phyloP scores from a whole-genome alignment of 257 asterid genomes.

The Schizonepeta tenuifolia region DNA sequence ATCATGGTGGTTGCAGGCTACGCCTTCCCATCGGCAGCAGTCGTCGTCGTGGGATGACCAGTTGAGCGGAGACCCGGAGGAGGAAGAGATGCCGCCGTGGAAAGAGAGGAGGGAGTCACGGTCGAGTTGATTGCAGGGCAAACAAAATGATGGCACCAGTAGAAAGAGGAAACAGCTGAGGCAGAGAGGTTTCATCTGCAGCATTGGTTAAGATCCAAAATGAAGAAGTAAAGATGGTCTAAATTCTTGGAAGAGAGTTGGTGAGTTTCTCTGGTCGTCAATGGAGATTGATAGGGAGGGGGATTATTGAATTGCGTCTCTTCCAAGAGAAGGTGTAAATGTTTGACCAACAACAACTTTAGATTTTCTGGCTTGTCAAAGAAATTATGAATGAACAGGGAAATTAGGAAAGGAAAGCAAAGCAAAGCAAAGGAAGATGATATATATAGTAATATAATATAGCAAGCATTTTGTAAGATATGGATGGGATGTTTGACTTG shows the following conservation, averaged over 20 bases:
- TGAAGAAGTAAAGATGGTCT: too few relatives aligned
- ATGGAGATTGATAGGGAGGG: not conserved
- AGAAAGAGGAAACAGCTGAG: not conserved
- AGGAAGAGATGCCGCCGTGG: constrained; percentile 15
- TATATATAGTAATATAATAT: too few relatives aligned
- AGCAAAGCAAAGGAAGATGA: too few relatives aligned
- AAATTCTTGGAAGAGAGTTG: too few relatives aligned
- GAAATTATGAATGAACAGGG: too few relatives aligned
- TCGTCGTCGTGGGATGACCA: constrained; percentile 36
- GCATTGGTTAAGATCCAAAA: not conserved
- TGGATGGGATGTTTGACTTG: too few relatives aligned
- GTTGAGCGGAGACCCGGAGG: constrained; percentile 24
- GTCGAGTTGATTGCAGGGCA: constrained; percentile 15
- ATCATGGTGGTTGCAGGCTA: constrained; percentile 21
- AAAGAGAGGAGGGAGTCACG: constrained; percentile 37
- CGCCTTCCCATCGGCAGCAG: constrained; percentile 49
- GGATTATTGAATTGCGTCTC: not conserved
- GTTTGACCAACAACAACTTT: not conserved
- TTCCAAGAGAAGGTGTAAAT: not conserved
- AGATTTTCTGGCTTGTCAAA: not conserved
- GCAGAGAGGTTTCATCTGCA: constrained; percentile 22
- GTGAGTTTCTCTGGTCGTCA: too few relatives aligned
- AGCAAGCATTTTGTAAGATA: too few relatives aligned
- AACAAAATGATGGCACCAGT: not conserved
- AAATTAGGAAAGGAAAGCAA: too few relatives aligned